Evolutionary conservation across 768 basidiomycete genomes (phyloP), one percentile per base, ranked within the genome.

Genomic region (Naganishia vishniacii): DNA sequence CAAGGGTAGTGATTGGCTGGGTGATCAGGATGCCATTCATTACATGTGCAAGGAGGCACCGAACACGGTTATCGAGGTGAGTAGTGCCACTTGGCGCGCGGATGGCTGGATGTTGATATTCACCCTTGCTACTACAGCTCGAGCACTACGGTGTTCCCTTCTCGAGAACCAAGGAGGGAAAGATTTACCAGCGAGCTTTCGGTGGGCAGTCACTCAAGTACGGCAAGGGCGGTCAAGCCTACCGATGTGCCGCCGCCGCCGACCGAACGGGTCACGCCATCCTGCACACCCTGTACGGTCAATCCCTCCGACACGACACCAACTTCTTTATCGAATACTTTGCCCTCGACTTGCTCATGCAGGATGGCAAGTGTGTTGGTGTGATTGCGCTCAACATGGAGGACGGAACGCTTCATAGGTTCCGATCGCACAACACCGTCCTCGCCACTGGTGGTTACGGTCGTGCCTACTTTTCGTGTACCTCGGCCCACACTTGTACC

Each of bases 291-390:
- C 89, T 99, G 62, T 99, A 99, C 73, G 95, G 95, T 70, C 95
- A 99, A 81, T 98, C 94, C 64, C 85, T 99, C 66, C 88, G 91
- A 64, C 95, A 99, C 82, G 87, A 98, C 82, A 98, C 95, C 77
- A 94, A 98, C 80, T 99, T 97, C 81, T 99, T 99, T 82, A 98
- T 99, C 78, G 95, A 99, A 78, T 99, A 94, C 80, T 98, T 99
- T 78, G 95, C 94, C n/a, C 84, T 94, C 63, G 95, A 99, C 78
- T 81, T 99, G 65, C 91, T 99, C 78, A 99, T 99, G 95, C 83
- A 98, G 77, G 91, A 88, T 68, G 95, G 93, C 71, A 91, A 97
- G 80, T 99, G 95, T 81, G 93, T 99, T 64, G 95, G 95, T 81
- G 95, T 99, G 58, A 89, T 98, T 75, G 95, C 95, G 15, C 84